Base-by-base conservation (phyloP, 2,329 filamentous ascomycete species). In the Corynespora cassiicola region DNA sequence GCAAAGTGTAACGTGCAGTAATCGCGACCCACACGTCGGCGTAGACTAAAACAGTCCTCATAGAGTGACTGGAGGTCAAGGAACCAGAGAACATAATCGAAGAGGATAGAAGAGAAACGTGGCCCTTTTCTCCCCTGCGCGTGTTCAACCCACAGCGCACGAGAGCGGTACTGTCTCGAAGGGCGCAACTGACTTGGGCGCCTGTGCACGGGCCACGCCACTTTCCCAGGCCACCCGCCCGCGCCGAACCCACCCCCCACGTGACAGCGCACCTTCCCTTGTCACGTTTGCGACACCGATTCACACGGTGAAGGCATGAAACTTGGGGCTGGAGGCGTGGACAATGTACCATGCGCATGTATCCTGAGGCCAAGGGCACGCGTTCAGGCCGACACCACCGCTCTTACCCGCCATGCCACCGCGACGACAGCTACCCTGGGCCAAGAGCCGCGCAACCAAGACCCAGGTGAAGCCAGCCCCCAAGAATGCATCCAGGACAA, bases 381-480 rank as follows among this genome's bases (percentile, higher is more conserved):
- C n/a, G n/a, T n/a, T n/a, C n/a, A n/a, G n/a, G n/a, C n/a, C n/a
- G n/a, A n/a, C n/a, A n/a, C 16, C 18, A 14, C 25, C 15, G 28
- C 30, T 17, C 16, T 28, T 19, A 10, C 7, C 12, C 45, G 47
- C 21, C n/a, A 81, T 81, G 78, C 68, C 75, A 15, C n/a, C n/a
- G n/a, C n/a, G n/a, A n/a, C 75, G 78, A 50, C 72, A 73, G 45
- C 54, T 81, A 6, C 78, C 78, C 2, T 81, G 78, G 77, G 68
- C 58, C 29, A 58, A 61, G 36, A 61, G 56, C 25, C 31, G 35
- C 12, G 47, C 45, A 33, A 56, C 47, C 28, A 45, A 50, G 32
- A 51, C 49, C 18, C 46, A 55, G 30, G 33, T 29, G 15, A 54
- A 54, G 26, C 36, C 40, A 29, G 32, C 48, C 12, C 19, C 49